These are phyloP conservation scores for Linnemannia exigua DNA, from an alignment of 192 early-diverging fungal species.

Conservation along the genomic window DNA sequence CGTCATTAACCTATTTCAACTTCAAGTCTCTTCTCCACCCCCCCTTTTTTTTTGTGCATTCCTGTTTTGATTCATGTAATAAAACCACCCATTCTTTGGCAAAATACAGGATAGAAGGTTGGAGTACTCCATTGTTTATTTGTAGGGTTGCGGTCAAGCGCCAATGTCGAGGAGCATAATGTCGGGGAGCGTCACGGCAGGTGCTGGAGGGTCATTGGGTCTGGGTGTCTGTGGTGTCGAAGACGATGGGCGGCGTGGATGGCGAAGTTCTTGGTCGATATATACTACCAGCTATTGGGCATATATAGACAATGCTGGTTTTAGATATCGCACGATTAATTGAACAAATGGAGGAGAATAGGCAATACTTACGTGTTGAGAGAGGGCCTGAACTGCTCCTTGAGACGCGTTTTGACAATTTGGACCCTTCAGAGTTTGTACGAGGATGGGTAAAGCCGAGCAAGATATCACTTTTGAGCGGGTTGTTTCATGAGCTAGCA, in stretches of 20 bases:
- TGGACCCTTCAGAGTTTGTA: constrained; percentile 18
- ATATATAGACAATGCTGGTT: background rate
- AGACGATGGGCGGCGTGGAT: background rate
- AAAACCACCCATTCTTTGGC: background rate
- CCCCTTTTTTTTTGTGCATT: background rate
- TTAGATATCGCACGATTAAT: background rate
- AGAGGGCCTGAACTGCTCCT: constrained; percentile 10
- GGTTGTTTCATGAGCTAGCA: constrained; percentile 14
- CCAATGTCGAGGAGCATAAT: constrained; percentile 34
- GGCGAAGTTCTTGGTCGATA: constrained; percentile 6
- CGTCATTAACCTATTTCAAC: constrained; percentile 16
- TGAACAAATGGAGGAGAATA: background rate
- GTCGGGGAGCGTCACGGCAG: background rate
- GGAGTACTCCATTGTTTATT: background rate
- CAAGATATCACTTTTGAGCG: constrained; percentile 6
- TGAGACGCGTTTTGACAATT: constrained; percentile 28
- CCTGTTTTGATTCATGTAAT: background rate
- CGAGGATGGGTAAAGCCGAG: constrained; percentile 23
- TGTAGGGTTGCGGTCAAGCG: background rate
- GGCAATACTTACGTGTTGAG: constrained; percentile 27
- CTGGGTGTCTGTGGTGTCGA: background rate
- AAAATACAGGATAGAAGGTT: background rate
- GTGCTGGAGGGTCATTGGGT: background rate
- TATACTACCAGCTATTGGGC: constrained; percentile 12
- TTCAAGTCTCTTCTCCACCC: background rate